A percentile compares a stretch with the other conserved stretches of the same genome.
Conservation (phyloP, 352 stramenopile genomes). For the Phytophthora citrophthora region DNA sequence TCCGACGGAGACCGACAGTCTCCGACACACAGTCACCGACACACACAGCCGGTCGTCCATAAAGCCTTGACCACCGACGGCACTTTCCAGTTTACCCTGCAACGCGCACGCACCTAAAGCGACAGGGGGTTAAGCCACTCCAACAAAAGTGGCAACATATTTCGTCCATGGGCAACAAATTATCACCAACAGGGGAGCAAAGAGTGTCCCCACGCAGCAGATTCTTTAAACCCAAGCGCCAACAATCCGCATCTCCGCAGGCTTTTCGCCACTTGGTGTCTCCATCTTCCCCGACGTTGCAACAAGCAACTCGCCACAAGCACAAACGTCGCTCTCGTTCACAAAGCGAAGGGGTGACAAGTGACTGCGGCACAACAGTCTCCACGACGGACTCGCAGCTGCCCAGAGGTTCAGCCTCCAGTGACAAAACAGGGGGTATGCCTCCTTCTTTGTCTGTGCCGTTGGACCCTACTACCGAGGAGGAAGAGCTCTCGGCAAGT, state of each 20-base stretch:
- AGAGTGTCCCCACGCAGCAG: constrained; percentile 15
- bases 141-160: background rate
- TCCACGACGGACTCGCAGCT: constrained; percentile 36
- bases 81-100: constrained; percentile 31
- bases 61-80: background rate
- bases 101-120: constrained; percentile 3
- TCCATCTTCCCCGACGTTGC: constrained; percentile 17
- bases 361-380: constrained; percentile 36
- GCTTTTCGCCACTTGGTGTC: constrained; percentile 20
- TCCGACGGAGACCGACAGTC: constrained; percentile 22
- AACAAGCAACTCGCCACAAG: constrained; percentile 2
- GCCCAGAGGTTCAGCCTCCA: constrained; percentile 22
- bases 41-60: constrained; percentile 13
- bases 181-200: constrained; percentile 12
- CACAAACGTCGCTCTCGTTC: constrained; percentile 34
- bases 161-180: constrained; percentile 37
- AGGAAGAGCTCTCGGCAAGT: constrained; percentile 24
- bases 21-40: constrained; percentile 13
- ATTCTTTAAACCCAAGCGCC: constrained; percentile 25
- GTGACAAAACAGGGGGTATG: constrained; percentile 21
- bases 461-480: constrained; percentile 28
- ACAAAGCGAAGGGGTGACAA: constrained; percentile 40
- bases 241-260: background rate
- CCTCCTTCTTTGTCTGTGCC: constrained; percentile 4
- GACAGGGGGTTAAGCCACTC: background rate